These are phyloP conservation scores for Penicillium paxilli DNA, from an alignment of 495 filamentous ascomycete species.

Conservation along the genomic window DNA sequence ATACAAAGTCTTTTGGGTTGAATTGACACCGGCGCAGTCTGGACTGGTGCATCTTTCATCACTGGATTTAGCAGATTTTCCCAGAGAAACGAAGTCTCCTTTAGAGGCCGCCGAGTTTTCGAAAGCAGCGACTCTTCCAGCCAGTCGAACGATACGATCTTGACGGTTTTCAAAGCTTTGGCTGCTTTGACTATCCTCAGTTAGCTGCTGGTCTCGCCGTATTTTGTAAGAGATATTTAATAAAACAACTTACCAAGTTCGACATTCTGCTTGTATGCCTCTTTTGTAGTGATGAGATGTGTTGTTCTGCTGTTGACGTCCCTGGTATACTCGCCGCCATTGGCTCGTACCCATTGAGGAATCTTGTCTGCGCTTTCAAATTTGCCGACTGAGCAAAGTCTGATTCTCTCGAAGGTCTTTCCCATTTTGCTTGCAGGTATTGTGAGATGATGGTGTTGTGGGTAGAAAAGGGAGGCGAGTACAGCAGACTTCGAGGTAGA, in stretches of 20 bases:
- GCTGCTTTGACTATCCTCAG: constrained; percentile 42
- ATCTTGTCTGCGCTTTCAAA: constrained; percentile 47
- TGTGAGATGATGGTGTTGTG: neutral
- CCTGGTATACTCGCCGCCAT: constrained; percentile 50
- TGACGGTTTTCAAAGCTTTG: constrained; percentile 33
- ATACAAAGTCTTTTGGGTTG: neutral
- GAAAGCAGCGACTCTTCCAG: constrained; percentile 52
- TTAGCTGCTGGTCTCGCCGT: too few species aligned
- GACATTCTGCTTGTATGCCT: constrained; percentile 48
- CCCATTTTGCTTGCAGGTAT: constrained; percentile 22
- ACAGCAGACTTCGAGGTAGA: too few species aligned
- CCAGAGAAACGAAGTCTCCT: constrained; percentile 48
- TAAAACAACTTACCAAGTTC: constrained; percentile 36
- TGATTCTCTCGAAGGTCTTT: constrained; percentile 30
- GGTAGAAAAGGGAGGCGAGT: too few species aligned
- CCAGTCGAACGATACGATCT: constrained; percentile 65
- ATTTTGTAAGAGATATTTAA: neutral
- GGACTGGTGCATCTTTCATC: constrained; percentile 6
- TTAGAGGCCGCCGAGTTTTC: constrained; percentile 26
- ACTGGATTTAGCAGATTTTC: constrained; percentile 34
- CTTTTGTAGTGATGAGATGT: constrained; percentile 58
- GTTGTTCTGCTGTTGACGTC: constrained; percentile 48
- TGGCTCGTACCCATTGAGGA: constrained; percentile 51
- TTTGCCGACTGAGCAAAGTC: constrained; percentile 35
- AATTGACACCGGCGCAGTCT: neutral